Percentiles rank a stretch among this genome's conserved stretches.
These are phyloP conservation scores for Pleurotus platypus DNA, from an alignment of 768 basidiomycete species.

Conservation along the genomic window DNA sequence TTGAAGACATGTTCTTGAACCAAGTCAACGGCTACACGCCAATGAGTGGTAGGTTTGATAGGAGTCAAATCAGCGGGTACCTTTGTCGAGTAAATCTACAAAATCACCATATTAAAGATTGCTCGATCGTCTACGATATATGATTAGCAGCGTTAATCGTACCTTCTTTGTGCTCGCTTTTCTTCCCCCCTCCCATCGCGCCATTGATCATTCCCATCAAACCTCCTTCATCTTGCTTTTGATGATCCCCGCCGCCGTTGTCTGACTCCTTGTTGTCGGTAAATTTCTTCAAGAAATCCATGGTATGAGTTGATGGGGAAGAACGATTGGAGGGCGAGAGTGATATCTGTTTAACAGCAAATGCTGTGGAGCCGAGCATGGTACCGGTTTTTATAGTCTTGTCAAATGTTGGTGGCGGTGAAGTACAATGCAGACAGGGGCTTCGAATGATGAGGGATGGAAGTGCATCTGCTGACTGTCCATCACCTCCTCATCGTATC, in stretches of 20 bases:
- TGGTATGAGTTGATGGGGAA: not conserved
- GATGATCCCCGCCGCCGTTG: not conserved
- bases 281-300: not conserved
- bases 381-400: no score
- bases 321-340: no score
- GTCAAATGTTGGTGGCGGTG: no score
- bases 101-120: not conserved
- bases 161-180: slow-evolving; percentile 21
- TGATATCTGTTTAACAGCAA: no score
- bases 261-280: not conserved
- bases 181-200: slow-evolving; percentile 20
- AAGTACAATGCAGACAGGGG: no score
- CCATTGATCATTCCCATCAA: slow-evolving; percentile 15
- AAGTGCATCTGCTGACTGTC: no score
- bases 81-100: slow-evolving; percentile 27
- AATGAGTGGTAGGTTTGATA: not conserved
- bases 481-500: no score
- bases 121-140: not conserved
- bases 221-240: slow-evolving; percentile 8
- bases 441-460: no score
- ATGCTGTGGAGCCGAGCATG: no score
- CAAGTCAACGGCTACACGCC: slow-evolving; percentile 31
- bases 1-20: slow-evolving; percentile 38
- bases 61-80: slow-evolving; percentile 11
- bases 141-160: not conserved